A percentile compares a stretch with the other conserved stretches of the same genome.
Evolutionary conservation across 2,329 filamentous ascomycete species (phyloP).

Genomic region (Simplicillium sp.): DNA sequence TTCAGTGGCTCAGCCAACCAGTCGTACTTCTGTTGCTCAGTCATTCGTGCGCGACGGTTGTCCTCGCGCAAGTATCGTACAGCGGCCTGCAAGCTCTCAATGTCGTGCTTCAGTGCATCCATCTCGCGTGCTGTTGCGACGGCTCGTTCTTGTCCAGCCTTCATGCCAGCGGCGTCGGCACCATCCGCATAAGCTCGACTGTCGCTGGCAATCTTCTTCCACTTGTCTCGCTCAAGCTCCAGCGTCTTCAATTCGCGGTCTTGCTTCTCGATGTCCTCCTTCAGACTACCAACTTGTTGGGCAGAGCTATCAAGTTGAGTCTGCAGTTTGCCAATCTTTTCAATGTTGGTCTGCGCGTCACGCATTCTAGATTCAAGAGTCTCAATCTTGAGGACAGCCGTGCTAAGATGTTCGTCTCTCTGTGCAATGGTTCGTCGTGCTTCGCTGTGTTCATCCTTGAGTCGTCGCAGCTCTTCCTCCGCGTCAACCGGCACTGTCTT

Average conservation of each 20-base stretch:
- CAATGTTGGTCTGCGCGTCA: slow-evolving; percentile 70
- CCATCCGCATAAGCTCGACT: slow-evolving; percentile 44
- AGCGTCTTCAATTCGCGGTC: slow-evolving; percentile 56
- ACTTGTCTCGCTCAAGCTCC: slow-evolving; percentile 58
- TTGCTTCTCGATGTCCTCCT: slow-evolving; percentile 57
- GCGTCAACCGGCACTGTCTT: slow-evolving; percentile 74
- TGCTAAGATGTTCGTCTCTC: slow-evolving; percentile 76
- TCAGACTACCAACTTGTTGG: slow-evolving; percentile 40
- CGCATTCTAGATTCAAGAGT: slow-evolving; percentile 81
- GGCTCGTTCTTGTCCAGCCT: slow-evolving; percentile 55
- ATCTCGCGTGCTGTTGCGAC: slow-evolving; percentile 65
- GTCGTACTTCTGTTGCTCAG: slow-evolving; percentile 44
- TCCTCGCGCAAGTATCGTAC: slow-evolving; percentile 61
- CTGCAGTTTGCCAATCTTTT: slow-evolving; percentile 58
- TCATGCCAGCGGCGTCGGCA: slow-evolving; percentile 39
- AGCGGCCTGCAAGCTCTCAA: slow-evolving; percentile 53
- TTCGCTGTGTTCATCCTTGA: slow-evolving; percentile 74
- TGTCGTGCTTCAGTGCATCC: slow-evolving; percentile 60
- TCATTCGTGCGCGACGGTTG: slow-evolving; percentile 50
- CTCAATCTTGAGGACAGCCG: slow-evolving; percentile 85
- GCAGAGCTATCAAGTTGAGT: slow-evolving; percentile 43
- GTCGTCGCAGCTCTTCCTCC: slow-evolving; percentile 71
- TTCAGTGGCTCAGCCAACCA: slow-evolving; percentile 55
- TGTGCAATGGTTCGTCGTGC: slow-evolving; percentile 62
- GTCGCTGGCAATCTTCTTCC: slow-evolving; percentile 61